Evolutionary conservation across 805 yeast species (phyloP).

Genomic region (Barnettozyma pratensis): DNA sequence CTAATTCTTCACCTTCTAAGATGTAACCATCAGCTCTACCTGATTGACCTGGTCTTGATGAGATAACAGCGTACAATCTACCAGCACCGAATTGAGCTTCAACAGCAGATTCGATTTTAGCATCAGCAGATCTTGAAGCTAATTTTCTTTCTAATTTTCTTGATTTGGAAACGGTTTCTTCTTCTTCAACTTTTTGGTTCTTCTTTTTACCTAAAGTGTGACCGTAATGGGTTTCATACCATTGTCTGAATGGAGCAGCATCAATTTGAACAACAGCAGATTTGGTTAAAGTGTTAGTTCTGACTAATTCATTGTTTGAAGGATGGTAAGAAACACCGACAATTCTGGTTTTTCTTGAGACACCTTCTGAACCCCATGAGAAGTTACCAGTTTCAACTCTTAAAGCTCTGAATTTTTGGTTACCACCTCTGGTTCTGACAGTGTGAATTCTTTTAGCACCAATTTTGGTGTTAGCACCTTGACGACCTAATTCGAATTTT

Average conservation of each 20-base stretch:
- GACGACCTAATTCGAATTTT: slow-evolving; percentile 99
- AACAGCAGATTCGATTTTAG: slow-evolving; percentile 86
- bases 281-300: slow-evolving; percentile 99
- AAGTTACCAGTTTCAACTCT: slow-evolving; percentile 99
- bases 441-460: slow-evolving; percentile 98
- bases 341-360: slow-evolving; percentile 98
- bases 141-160: slow-evolving; percentile 85
- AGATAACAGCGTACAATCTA: slow-evolving; percentile 96
- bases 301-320: slow-evolving; percentile 98
- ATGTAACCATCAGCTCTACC: slow-evolving; percentile 99
- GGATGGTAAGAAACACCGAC: slow-evolving; percentile 98
- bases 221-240: slow-evolving; percentile 99
- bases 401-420: slow-evolving; percentile 99
- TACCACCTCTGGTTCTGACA: slow-evolving; percentile 99
- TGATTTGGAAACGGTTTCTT: slow-evolving; percentile 47
- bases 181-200: slow-evolving; percentile 46
- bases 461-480: slow-evolving; percentile 98
- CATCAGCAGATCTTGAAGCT: slow-evolving; percentile 82
- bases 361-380: slow-evolving; percentile 99
- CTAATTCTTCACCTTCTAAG: slow-evolving; percentile 99
- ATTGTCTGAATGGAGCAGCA: slow-evolving; percentile 99
- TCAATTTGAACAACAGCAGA: slow-evolving; percentile 98
- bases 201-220: slow-evolving; percentile 77
- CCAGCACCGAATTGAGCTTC: slow-evolving; percentile 98
- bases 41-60: slow-evolving; percentile 99